Evolutionary conservation across 768 basidiomycete genomes (phyloP).

Genomic region (Russula olivacea): DNA sequence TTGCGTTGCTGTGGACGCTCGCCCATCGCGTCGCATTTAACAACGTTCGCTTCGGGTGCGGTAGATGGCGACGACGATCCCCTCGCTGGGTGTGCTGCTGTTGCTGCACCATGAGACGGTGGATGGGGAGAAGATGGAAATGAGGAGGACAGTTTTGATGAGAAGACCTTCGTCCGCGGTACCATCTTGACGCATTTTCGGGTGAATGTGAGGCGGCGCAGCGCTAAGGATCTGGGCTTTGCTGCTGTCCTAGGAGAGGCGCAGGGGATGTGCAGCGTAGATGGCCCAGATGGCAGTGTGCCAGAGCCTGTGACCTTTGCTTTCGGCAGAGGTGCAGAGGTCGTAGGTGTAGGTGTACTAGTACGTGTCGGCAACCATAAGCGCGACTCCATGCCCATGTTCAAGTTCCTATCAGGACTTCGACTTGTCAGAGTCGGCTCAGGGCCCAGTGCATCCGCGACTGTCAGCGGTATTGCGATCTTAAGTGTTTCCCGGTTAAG

Average conservation of each 20-base stretch:
- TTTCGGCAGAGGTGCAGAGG: background rate
- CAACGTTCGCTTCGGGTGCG: too few relatives aligned
- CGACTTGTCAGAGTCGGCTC: background rate
- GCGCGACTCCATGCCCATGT: too few relatives aligned
- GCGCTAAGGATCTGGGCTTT: background rate
- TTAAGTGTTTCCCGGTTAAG: background rate
- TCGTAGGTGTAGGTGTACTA: background rate
- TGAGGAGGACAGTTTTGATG: constrained; percentile 4
- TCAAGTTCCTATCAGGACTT: background rate
- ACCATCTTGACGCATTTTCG: constrained; percentile 9
- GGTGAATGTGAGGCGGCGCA: constrained; percentile 13
- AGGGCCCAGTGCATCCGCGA: background rate
- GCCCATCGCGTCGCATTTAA: background rate
- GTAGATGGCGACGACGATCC: too few relatives aligned
- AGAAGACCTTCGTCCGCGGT: constrained; percentile 7
- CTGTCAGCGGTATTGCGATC: background rate
- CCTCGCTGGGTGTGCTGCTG: background rate
- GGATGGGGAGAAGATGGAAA: background rate
- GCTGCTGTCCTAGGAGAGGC: background rate
- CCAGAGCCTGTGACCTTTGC: background rate
- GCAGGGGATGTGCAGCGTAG: background rate
- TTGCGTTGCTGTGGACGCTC: too few relatives aligned
- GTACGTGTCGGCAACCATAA: background rate
- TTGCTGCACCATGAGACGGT: background rate
- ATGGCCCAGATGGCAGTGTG: background rate